Evolutionary conservation across 2,329 filamentous ascomycete species (phyloP).

Genomic region (Fusarium anguioides): DNA sequence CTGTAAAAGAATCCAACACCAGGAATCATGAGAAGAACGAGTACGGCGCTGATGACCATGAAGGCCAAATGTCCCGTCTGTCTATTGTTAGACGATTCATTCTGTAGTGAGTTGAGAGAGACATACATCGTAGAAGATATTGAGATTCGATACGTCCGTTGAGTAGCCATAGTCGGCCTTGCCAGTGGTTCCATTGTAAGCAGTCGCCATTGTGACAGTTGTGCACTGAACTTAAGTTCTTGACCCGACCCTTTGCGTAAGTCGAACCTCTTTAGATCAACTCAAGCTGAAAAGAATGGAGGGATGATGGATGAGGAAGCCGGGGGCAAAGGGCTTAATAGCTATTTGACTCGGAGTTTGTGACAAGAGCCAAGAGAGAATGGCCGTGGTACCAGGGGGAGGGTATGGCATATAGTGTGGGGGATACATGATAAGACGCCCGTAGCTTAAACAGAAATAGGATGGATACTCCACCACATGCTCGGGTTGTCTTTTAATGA

Average conservation of each 20-base stretch:
- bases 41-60: constrained; percentile 79
- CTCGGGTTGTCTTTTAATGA: constrained; percentile 1
- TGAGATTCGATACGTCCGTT: constrained; percentile 72
- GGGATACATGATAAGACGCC: constrained; percentile 45
- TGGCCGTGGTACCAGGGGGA: constrained; percentile 26
- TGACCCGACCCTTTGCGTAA: constrained; percentile 15
- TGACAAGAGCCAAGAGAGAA: constrained; percentile 16
- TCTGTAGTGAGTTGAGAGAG: neutral
- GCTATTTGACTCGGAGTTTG: constrained; percentile 17
- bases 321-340: constrained; percentile 40
- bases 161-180: constrained; percentile 64
- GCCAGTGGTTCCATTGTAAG: constrained; percentile 64
- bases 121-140: constrained; percentile 83
- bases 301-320: constrained; percentile 19
- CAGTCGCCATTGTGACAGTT: constrained; percentile 46
- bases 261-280: constrained; percentile 17
- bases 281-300: constrained; percentile 22
- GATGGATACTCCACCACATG: constrained; percentile 19
- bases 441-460: constrained; percentile 29
- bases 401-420: constrained; percentile 39
- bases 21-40: constrained; percentile 92
- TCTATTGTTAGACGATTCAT: neutral
- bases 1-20: constrained; percentile 97
- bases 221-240: constrained; percentile 22
- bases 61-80: constrained; percentile 85